phyloP scores from a whole-genome alignment of 768 basidiomycete species.

The Pleurotus tuoliensis region DNA sequence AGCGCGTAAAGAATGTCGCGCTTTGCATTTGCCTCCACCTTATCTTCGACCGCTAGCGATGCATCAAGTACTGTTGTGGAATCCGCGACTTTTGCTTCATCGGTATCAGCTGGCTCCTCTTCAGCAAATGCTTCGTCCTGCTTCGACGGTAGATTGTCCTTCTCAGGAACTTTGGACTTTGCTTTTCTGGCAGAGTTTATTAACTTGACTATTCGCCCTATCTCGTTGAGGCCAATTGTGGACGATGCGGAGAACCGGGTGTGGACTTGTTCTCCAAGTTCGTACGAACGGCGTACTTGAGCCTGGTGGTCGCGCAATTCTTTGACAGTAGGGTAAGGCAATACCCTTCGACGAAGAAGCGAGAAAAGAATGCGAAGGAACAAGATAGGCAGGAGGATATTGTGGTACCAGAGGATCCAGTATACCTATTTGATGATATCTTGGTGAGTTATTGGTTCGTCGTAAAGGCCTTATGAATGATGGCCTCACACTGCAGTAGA shows the following conservation, averaged over 20 bases:
- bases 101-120: not conserved
- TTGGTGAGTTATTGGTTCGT: not conserved
- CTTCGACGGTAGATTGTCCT: constrained; percentile 9
- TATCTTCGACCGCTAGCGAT: constrained; percentile 17
- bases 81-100: constrained; percentile 12
- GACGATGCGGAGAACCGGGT: constrained; percentile 43
- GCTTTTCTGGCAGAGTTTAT: constrained; percentile 33
- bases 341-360: constrained; percentile 44
- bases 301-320: constrained; percentile 51
- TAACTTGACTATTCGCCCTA: constrained; percentile 48
- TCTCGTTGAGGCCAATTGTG: constrained; percentile 43
- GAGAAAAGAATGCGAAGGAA: constrained; percentile 43
- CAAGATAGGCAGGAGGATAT: constrained; percentile 51
- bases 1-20: constrained; percentile 35
- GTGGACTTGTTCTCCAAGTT: constrained; percentile 48
- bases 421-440: constrained; percentile 36
- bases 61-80: constrained; percentile 26
- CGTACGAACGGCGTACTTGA: constrained; percentile 44
- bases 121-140: not conserved
- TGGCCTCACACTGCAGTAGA: constrained; percentile 47
- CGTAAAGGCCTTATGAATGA: not conserved
- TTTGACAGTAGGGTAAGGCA: constrained; percentile 50
- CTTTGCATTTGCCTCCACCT: constrained; percentile 40
- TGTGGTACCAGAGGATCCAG: constrained; percentile 62
- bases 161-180: constrained; percentile 23